Evolutionary conservation across 371 early-diverging fungal species (phyloP), one percentile per base, ranked within the genome.

Genomic region (Choanephora cucurbitarum): DNA sequence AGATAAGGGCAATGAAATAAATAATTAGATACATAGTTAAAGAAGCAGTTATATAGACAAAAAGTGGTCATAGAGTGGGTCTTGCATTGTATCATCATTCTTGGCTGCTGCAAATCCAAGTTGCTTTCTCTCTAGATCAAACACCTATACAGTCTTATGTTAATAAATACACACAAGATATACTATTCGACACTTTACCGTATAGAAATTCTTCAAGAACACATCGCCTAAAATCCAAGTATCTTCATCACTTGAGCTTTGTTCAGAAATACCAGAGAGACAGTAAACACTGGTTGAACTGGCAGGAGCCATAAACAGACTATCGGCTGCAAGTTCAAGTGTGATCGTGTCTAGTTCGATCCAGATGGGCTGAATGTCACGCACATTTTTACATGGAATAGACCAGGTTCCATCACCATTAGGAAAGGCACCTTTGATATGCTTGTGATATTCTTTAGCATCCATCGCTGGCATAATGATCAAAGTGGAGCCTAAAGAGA

Each of bases 161-260:
- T 23, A 19, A 13, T 47, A n/a, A 18, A 18, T 44, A 21, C 10
- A 4, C 10, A 44, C 7, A 44, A 18, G 5, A 44, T 39, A 24
- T 23, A 41, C 3, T 28, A 4, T 5, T 37, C n/a, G 1, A 44
- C 13, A 1, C 4, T 37, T 64, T 82, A 90, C 85, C 49, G 93
- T 85, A 72, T 90, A 91, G 56, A 83, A 90, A 19, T 79, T 75
- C 31, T 86, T 79, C 53, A 91, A 62, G 70, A 91, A 90, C 0
- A 89, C 87, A 68, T 91, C 91, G 1, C 92, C 92, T 11, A 91
- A 76, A 44, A 91, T 85, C 92, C 91, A 91, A 5, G 76, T 66
- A 9, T 79, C 58, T 19, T 65, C 66, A 17, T 52, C 50, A 37
- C 52, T 47, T 32, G 66, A 67, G 1, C 59, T 45, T 55, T 80